Evolutionary conservation across 805 yeast genomes (phyloP).

Genomic region (Metschnikowia dekortorum): DNA sequence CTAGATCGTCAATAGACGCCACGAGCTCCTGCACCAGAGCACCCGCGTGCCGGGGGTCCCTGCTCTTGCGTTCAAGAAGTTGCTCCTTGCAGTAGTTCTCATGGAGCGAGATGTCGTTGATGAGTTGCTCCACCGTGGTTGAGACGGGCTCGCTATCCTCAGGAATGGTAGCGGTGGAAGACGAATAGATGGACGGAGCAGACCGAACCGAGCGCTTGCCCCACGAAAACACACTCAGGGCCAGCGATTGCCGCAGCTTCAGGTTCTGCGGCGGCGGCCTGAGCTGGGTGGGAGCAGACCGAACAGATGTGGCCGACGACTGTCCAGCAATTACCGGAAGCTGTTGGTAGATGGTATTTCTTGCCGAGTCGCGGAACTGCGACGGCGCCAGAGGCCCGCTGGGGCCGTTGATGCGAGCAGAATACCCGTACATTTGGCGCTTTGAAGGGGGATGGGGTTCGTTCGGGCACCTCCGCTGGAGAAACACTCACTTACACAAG

Average conservation of each 20-base stretch:
- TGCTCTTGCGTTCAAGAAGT: slow-evolving; percentile 8
- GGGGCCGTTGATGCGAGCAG: slow-evolving; percentile 12
- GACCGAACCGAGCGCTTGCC: slow-evolving; percentile 36
- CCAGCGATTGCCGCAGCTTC: slow-evolving; percentile 30
- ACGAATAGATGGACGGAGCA: slow-evolving; percentile 41
- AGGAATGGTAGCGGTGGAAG: slow-evolving; percentile 42
- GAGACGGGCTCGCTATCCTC: slow-evolving; percentile 41
- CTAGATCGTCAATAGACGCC: slow-evolving; percentile 13
- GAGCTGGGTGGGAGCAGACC: slow-evolving; percentile 38
- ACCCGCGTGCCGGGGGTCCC: slow-evolving; percentile 1
- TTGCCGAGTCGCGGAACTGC: slow-evolving; percentile 39
- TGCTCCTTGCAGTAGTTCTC: slow-evolving; percentile 26
- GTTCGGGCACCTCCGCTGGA: too few species aligned
- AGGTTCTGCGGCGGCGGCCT: slow-evolving; percentile 16
- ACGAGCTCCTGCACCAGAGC: background rate
- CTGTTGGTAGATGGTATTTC: slow-evolving; percentile 42
- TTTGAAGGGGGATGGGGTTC: background rate
- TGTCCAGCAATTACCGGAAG: slow-evolving; percentile 23
- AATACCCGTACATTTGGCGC: slow-evolving; percentile 15
- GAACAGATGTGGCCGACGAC: slow-evolving; percentile 29
- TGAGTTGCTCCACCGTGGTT: slow-evolving; percentile 41
- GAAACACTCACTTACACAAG: too few species aligned
- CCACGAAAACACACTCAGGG: slow-evolving; percentile 35
- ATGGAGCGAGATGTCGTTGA: slow-evolving; percentile 38
- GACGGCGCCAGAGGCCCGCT: slow-evolving; percentile 28